Conservation (phyloP, 192 early-diverging fungal species). For the Helicostylum pulchrum region DNA sequence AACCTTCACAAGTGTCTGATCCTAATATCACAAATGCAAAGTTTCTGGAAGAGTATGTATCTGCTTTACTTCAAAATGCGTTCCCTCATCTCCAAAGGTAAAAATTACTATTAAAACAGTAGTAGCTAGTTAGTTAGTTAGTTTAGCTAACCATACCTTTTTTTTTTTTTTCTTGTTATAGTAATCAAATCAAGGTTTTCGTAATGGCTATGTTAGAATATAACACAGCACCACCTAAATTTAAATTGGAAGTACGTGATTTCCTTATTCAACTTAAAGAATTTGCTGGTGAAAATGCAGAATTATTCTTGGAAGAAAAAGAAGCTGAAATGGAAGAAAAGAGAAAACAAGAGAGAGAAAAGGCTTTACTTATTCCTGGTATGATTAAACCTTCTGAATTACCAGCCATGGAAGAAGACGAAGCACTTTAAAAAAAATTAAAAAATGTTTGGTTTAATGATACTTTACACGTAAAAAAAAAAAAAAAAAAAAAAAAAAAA, state of each 20-base stretch:
- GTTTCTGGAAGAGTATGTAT: slow-evolving; percentile 82
- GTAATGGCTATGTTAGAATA: slow-evolving; percentile 82
- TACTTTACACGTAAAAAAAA: too few species aligned
- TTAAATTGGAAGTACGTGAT: slow-evolving; percentile 93
- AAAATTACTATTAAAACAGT: slow-evolving; percentile 30
- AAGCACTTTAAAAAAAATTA: slow-evolving; percentile 18
- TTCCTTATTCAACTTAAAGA: slow-evolving; percentile 93
- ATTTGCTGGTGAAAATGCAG: slow-evolving; percentile 84
- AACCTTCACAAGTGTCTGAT: slow-evolving; percentile 61
- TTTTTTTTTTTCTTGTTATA: slow-evolving; percentile 43
- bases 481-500: too few species aligned
- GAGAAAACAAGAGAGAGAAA: slow-evolving; percentile 76
- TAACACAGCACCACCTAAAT: slow-evolving; percentile 77
- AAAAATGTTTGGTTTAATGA: too few species aligned
- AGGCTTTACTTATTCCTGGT: slow-evolving; percentile 85
- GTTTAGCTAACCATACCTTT: not conserved
- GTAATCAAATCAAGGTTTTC: slow-evolving; percentile 81
- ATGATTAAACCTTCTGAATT: slow-evolving; percentile 92
- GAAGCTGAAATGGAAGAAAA: slow-evolving; percentile 79
- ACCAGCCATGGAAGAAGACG: slow-evolving; percentile 45
- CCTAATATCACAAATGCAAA: slow-evolving; percentile 74
- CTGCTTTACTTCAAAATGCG: slow-evolving; percentile 75
- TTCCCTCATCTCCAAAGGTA: slow-evolving; percentile 90
- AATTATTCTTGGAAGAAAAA: slow-evolving; percentile 85
- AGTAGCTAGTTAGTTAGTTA: not conserved